Evolutionary conservation across 257 asterid species (phyloP).

Genomic region (Misopates orontium): DNA sequence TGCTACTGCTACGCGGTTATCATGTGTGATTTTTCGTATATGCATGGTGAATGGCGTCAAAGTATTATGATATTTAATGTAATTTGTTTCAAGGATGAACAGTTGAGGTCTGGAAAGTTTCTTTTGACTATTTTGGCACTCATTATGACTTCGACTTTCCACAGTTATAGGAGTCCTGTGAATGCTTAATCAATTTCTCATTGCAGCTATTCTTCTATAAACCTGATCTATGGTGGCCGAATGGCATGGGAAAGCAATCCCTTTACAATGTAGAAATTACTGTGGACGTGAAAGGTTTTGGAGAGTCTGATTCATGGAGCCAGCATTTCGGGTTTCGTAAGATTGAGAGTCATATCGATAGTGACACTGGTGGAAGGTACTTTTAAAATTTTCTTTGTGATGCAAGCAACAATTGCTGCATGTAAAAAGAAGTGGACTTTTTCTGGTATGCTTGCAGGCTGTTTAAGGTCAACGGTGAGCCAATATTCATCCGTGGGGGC

Average conservation of each 20-base stretch:
- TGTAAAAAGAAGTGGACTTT: conserved; percentile 17
- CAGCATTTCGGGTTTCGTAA: conserved; percentile 90
- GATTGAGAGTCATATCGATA: conserved; percentile 75
- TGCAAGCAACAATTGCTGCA: conserved; percentile 19
- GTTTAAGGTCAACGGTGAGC: conserved; percentile 89
- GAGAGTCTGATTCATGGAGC: conserved; percentile 90
- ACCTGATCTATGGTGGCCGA: conserved; percentile 98
- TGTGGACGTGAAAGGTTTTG: conserved; percentile 63
- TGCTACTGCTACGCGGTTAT: conserved; percentile 1
- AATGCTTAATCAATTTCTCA: conserved; percentile 24
- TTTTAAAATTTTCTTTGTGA: conserved; percentile 20
- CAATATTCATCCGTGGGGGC: conserved; percentile 94
- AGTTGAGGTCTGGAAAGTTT: not conserved
- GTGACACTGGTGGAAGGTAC: conserved; percentile 93
- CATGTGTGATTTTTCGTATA: conserved; percentile 10
- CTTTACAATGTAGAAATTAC: conserved; percentile 81
- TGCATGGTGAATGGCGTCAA: not conserved
- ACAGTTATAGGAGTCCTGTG: conserved; percentile 6
- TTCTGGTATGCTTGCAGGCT: conserved; percentile 49
- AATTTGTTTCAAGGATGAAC: conserved; percentile 8
- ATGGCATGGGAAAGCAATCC: conserved; percentile 94
- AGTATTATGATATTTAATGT: conserved; percentile 2
- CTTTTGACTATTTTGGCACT: not conserved
- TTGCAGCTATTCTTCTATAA: conserved; percentile 81
- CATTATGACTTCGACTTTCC: not conserved